Percentiles rank a stretch among this genome's conserved stretches.
Conservation (phyloP, 179 eudicot genomes). For the Silene coronaria region DNA sequence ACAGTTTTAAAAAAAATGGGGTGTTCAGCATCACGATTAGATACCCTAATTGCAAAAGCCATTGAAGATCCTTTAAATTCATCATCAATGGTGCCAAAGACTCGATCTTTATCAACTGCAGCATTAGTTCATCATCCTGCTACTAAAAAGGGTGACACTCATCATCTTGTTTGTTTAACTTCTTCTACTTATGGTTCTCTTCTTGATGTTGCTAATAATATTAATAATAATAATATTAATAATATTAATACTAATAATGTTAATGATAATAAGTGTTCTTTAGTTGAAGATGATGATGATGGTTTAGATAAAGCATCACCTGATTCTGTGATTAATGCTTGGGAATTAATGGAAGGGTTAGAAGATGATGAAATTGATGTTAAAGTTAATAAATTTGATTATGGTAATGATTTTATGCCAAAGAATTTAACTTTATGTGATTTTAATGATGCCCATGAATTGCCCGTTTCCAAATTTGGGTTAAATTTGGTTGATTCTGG, state of each 20-base stretch:
- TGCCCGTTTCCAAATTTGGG: conserved; percentile 7
- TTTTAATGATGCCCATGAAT: conserved; percentile 13
- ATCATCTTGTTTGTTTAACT: conserved; percentile 87
- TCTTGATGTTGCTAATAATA: conserved; percentile 32
- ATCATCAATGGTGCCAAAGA: conserved; percentile 23
- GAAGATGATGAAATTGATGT: conserved; percentile 42
- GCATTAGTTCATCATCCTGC: conserved; percentile 82
- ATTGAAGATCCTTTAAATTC: conserved; percentile 31
- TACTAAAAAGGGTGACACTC: conserved; percentile 58
- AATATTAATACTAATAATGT: not conserved
- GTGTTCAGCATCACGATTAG: conserved; percentile 34
- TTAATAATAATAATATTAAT: not conserved
- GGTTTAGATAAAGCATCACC: conserved; percentile 41
- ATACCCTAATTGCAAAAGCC: conserved; percentile 30
- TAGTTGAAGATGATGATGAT: conserved; percentile 1
- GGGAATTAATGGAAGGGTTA: conserved; percentile 99
- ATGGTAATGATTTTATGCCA: conserved; percentile 2
- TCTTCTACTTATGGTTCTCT: conserved; percentile 90
- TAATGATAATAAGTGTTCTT: not conserved
- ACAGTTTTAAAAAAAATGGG: conserved; percentile 23
- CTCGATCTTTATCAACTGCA: conserved; percentile 59
- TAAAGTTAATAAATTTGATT: not conserved
- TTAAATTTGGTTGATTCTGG: conserved; percentile 12
- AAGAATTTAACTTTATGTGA: not conserved
- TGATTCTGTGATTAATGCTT: conserved; percentile 90